These are phyloP conservation scores for Asterophora lycoperdoides DNA, from an alignment of 768 basidiomycete species.

Conservation along the genomic window DNA sequence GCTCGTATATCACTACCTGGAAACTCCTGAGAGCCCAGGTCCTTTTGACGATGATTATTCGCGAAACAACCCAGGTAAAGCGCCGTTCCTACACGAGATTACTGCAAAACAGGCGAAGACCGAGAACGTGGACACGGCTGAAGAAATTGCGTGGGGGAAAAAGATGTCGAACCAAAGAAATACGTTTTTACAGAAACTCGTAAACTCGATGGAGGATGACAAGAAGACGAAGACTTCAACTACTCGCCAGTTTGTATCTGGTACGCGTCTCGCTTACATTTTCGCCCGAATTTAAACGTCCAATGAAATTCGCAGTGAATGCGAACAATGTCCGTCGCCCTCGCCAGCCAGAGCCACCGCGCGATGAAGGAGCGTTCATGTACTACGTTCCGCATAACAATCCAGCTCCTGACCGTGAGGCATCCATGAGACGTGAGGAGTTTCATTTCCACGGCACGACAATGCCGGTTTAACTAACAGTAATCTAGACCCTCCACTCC, in stretches of 20 bases:
- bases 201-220: constrained; percentile 49
- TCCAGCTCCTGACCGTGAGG: constrained; percentile 22
- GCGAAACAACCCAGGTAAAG: constrained; percentile 51
- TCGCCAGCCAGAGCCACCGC: constrained; percentile 34
- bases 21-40: constrained; percentile 58
- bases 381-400: constrained; percentile 45
- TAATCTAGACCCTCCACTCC: constrained; percentile 1
- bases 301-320: constrained; percentile 22
- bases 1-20: constrained; percentile 80
- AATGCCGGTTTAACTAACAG: background rate
- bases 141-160: constrained; percentile 76
- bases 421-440: constrained; percentile 19
- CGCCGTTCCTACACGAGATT: constrained; percentile 55
- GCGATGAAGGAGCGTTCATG: constrained; percentile 44
- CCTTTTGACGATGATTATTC: constrained; percentile 73
- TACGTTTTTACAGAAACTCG: constrained; percentile 65
- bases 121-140: constrained; percentile 76
- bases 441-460: background rate
- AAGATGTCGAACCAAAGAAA: constrained; percentile 72
- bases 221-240: constrained; percentile 41
- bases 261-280: constrained; percentile 21
- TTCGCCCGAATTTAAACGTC: background rate
- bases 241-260: constrained; percentile 43
- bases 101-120: constrained; percentile 47
- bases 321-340: constrained; percentile 29